Evolutionary conservation across 805 yeast species (phyloP).

Genomic region (Wickerhamiella nectarea): DNA sequence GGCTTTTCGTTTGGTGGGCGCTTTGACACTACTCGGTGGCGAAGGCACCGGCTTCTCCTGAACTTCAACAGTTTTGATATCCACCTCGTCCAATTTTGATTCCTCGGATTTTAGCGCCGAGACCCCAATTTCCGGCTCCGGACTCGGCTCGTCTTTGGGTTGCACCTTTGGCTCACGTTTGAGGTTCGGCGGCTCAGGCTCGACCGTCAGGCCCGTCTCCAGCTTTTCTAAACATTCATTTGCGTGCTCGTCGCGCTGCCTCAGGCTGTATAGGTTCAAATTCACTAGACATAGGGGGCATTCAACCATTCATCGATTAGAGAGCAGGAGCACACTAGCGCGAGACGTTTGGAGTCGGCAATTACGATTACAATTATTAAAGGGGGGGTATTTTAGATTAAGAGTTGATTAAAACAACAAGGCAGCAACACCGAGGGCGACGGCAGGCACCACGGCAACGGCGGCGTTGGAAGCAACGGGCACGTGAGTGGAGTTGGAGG

Average conservation of each 20-base stretch:
- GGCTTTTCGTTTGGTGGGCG: neutral
- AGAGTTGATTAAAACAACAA: slow-evolving; percentile 4
- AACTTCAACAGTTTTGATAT: too few species aligned
- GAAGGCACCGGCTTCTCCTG: neutral
- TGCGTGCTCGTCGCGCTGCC: slow-evolving; percentile 23
- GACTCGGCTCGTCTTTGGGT: neutral
- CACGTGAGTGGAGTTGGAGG: neutral
- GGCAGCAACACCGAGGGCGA: slow-evolving; percentile 9
- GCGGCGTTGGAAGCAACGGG: slow-evolving; percentile 9
- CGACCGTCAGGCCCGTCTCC: too few species aligned
- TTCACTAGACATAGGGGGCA: slow-evolving; percentile 21
- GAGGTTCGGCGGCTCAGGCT: neutral
- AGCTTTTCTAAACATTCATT: slow-evolving; percentile 19
- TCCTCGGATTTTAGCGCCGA: neutral
- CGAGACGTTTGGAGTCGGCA: neutral
- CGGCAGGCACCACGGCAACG: slow-evolving; percentile 5
- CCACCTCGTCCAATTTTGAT: too few species aligned
- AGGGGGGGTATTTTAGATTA: neutral
- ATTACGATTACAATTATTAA: neutral
- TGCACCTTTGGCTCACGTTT: neutral
- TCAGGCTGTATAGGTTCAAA: slow-evolving; percentile 12
- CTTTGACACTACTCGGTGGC: neutral
- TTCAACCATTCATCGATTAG: slow-evolving; percentile 2
- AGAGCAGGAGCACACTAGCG: neutral
- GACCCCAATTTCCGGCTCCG: neutral